Percentiles rank a stretch among this genome's conserved stretches.
phyloP scores from a whole-genome alignment of 371 early-diverging fungal species.

The Nematocida sp. region DNA sequence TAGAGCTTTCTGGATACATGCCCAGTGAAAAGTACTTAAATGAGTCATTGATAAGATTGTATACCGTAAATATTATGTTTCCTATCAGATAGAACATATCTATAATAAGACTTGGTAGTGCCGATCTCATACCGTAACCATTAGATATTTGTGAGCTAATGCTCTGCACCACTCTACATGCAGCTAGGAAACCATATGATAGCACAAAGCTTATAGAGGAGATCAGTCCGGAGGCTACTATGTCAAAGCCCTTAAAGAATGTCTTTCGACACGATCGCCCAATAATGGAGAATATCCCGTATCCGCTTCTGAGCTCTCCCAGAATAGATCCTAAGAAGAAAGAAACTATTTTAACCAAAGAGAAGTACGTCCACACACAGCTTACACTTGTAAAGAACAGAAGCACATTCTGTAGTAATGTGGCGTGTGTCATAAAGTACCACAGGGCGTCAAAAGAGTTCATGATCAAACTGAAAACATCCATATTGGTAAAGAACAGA shows the following conservation, averaged over 20 bases:
- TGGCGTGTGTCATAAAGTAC: not conserved
- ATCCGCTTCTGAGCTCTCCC: not conserved
- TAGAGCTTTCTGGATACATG: not conserved
- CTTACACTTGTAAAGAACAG: not conserved
- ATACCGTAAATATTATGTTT: not conserved
- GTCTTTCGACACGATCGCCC: no score
- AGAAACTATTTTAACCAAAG: not conserved
- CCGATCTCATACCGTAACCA: not conserved
- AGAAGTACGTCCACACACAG: not conserved
- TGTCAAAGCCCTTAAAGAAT: no score
- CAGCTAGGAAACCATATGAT: not conserved
- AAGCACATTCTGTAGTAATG: not conserved
- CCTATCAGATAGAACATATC: not conserved
- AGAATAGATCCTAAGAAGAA: conserved; percentile 7
- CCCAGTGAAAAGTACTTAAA: not conserved
- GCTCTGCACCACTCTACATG: not conserved
- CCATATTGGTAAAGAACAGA: no score
- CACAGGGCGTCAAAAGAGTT: no score
- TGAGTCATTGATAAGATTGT: not conserved
- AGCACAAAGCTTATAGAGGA: no score
- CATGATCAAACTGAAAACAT: no score
- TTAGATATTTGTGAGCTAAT: not conserved
- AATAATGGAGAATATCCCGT: no score
- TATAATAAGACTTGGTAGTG: not conserved
- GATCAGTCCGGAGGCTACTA: no score